Conservation (phyloP, 202 grass and related monocot genomes). For the Setaria italica region DNA sequence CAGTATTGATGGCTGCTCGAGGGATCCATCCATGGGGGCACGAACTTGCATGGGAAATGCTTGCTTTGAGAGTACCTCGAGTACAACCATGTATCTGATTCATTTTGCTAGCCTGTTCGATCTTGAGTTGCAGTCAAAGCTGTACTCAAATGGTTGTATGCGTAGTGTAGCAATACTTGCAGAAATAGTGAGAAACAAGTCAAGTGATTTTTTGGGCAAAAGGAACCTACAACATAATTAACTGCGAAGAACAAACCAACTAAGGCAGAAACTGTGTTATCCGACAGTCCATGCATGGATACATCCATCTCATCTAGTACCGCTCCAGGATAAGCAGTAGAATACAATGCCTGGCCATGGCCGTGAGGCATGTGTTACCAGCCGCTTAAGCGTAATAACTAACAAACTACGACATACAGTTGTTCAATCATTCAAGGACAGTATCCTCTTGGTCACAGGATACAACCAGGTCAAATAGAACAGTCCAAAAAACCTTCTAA, state of each 20-base stretch:
- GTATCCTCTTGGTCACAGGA: neutral
- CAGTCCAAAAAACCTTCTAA: neutral
- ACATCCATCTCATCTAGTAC: neutral
- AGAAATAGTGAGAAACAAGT: neutral
- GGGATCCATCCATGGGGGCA: no score
- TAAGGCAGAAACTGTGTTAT: neutral
- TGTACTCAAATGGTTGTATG: no score
- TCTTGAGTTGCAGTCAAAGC: no score
- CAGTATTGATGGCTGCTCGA: no score
- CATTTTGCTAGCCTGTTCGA: no score
- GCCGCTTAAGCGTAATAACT: neutral
- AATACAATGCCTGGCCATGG: neutral
- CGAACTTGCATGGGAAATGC: no score
- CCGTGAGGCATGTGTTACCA: neutral
- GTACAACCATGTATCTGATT: no score
- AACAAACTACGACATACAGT: neutral
- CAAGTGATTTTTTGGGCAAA: conserved; percentile 9
- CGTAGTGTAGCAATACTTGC: neutral
- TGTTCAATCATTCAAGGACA: neutral
- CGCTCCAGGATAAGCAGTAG: neutral
- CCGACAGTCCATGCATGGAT: neutral
- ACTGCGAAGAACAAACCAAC: neutral
- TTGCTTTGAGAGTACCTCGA: no score
- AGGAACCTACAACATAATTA: neutral
- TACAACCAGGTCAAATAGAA: neutral